Evolutionary conservation across 352 stramenopile species (phyloP).

Genomic region (Phytophthora hybrid): DNA sequence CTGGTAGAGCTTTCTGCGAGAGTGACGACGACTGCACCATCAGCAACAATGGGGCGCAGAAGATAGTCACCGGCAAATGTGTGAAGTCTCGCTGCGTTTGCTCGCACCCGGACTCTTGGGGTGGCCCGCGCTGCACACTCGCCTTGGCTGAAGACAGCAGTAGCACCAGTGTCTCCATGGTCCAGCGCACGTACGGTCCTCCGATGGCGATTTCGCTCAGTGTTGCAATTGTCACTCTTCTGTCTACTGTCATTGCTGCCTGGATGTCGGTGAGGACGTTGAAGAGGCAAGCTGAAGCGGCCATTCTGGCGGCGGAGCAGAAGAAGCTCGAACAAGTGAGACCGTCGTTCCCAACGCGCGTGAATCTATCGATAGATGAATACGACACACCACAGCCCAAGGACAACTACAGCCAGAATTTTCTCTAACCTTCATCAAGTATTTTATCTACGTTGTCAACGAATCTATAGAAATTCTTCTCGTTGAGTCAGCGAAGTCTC

Average conservation of each 20-base stretch:
- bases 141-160: slow-evolving; percentile 17
- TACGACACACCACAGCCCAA: slow-evolving; percentile 30
- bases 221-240: slow-evolving; percentile 35
- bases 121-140: slow-evolving; percentile 44
- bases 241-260: slow-evolving; percentile 35
- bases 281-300: slow-evolving; percentile 34
- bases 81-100: slow-evolving; percentile 43
- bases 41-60: slow-evolving; percentile 20
- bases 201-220: slow-evolving; percentile 35
- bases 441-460: not conserved
- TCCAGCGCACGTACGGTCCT: slow-evolving; percentile 32
- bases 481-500: too few species aligned
- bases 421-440: slow-evolving; percentile 29
- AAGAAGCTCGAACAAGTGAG: slow-evolving; percentile 25
- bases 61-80: slow-evolving; percentile 44
- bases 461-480: too few species aligned
- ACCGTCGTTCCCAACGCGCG: slow-evolving; percentile 20
- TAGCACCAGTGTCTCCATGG: slow-evolving; percentile 11
- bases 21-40: slow-evolving; percentile 46
- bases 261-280: slow-evolving; percentile 31
- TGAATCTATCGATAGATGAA: slow-evolving; percentile 31
- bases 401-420: slow-evolving; percentile 54
- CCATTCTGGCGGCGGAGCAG: slow-evolving; percentile 23
- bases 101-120: slow-evolving; percentile 39
- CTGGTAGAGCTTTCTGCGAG: slow-evolving; percentile 37